phyloP scores from a whole-genome alignment of 2,329 filamentous ascomycete genomes.

The Zymoseptoria tritici region DNA sequence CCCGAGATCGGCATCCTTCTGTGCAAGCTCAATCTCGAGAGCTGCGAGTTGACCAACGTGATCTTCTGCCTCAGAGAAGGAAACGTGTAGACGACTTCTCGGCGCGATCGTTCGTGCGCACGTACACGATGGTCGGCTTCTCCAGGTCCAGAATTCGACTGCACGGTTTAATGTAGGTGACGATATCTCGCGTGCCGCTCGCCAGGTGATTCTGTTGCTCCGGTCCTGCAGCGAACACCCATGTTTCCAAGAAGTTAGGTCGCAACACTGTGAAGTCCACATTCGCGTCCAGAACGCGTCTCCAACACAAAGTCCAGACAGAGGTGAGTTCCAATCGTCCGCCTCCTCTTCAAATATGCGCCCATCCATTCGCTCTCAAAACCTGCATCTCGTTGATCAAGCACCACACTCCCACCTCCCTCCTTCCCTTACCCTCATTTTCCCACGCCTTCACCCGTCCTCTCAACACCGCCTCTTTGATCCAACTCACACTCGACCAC shows the following conservation, averaged over 20 bases:
- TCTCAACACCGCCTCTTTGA: constrained; percentile 25
- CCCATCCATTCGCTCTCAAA: constrained; percentile 23
- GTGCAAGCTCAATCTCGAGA: no score
- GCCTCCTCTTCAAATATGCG: constrained; percentile 19
- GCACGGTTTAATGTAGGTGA: no score
- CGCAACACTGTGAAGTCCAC: not conserved
- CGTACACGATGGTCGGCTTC: no score
- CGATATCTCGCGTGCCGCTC: not conserved
- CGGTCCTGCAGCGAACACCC: not conserved
- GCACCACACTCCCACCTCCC: constrained; percentile 27
- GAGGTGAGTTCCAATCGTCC: not conserved
- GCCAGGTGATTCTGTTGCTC: not conserved
- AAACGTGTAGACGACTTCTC: no score
- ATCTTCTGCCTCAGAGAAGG: no score
- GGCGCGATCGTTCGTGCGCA: no score
- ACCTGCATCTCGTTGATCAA: constrained; percentile 27
- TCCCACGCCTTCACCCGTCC: constrained; percentile 13
- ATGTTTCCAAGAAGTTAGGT: not conserved
- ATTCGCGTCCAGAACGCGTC: not conserved
- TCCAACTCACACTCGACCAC: constrained; percentile 33
- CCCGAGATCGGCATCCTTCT: no score
- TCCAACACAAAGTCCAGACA: not conserved
- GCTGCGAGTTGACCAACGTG: no score
- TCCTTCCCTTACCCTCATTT: constrained; percentile 18
- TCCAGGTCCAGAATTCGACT: no score